Evolutionary conservation across 2,329 filamentous ascomycete genomes (phyloP).

Genomic region (Exophiala xenobiotica): DNA sequence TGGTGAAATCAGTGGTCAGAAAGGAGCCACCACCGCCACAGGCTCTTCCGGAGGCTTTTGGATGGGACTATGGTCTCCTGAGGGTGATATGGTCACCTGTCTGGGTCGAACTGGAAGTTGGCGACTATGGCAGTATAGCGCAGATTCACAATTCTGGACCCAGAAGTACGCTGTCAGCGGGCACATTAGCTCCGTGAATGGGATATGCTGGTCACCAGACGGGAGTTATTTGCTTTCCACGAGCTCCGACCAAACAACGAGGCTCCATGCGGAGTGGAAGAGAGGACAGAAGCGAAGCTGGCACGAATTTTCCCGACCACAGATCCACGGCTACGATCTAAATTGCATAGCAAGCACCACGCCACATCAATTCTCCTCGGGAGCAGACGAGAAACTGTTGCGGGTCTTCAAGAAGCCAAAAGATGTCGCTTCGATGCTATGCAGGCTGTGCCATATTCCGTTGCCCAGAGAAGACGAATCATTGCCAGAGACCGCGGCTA

Average conservation of each 20-base stretch:
- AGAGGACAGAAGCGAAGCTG: constrained; percentile 60
- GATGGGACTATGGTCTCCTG: constrained; percentile 88
- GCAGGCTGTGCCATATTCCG: constrained; percentile 64
- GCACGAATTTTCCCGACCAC: constrained; percentile 93
- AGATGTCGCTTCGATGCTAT: constrained; percentile 73
- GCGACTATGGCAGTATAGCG: constrained; percentile 75
- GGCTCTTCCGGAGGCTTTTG: constrained; percentile 96
- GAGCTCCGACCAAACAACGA: constrained; percentile 86
- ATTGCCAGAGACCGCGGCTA: constrained; percentile 86
- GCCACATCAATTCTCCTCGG: constrained; percentile 78
- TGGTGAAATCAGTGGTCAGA: constrained; percentile 90
- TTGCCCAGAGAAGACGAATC: constrained; percentile 35
- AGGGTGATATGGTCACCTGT: constrained; percentile 66
- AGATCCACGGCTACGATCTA: constrained; percentile 97
- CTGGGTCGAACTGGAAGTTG: constrained; percentile 91
- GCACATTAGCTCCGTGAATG: constrained; percentile 77
- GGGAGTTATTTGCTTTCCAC: constrained; percentile 87
- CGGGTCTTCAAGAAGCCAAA: constrained; percentile 90
- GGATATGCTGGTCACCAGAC: constrained; percentile 77
- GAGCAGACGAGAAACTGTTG: constrained; percentile 96
- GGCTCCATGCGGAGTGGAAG: constrained; percentile 79
- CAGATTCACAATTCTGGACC: constrained; percentile 65
- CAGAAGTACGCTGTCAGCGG: constrained; percentile 77
- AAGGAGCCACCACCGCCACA: constrained; percentile 93
- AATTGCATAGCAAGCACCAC: constrained; percentile 85